These are phyloP conservation scores for Alternaria postmessia DNA, from an alignment of 2,329 filamentous ascomycete genomes.

Conservation along the genomic window DNA sequence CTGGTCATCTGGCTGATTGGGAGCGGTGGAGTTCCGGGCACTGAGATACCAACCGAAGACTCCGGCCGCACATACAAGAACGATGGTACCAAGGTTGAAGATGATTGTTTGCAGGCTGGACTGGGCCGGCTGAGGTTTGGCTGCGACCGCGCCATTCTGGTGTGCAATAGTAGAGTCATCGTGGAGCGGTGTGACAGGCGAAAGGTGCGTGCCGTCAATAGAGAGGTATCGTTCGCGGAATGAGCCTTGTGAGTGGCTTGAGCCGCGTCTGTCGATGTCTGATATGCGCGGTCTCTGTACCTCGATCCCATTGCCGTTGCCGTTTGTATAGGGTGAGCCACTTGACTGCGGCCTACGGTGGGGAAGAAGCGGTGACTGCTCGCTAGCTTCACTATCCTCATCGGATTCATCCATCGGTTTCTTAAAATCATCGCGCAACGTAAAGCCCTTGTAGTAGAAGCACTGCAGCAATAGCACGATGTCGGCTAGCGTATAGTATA, in stretches of 20 bases:
- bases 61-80: constrained; percentile 85
- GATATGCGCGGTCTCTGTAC: constrained; percentile 46
- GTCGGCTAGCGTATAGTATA: constrained; percentile 93
- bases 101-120: constrained; percentile 64
- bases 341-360: constrained; percentile 36
- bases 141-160: constrained; percentile 49
- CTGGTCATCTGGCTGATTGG: constrained; percentile 48
- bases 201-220: constrained; percentile 73
- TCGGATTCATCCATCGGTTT: constrained; percentile 33
- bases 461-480: constrained; percentile 87
- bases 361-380: constrained; percentile 46
- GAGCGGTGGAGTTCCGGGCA: constrained; percentile 48
- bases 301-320: constrained; percentile 25
- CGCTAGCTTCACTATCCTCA: constrained; percentile 45
- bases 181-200: constrained; percentile 82
- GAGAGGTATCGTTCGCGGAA: constrained; percentile 61
- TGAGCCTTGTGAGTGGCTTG: constrained; percentile 43
- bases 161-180: constrained; percentile 34
- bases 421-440: constrained; percentile 46
- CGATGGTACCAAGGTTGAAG: constrained; percentile 78
- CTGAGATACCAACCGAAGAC: constrained; percentile 84
- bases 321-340: constrained; percentile 28
- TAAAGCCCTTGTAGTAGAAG: constrained; percentile 93
- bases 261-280: constrained; percentile 44
- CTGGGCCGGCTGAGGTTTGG: constrained; percentile 51